Evolutionary conservation across 495 filamentous ascomycete genomes (phyloP).

Genomic region (Aspergillus diversus): DNA sequence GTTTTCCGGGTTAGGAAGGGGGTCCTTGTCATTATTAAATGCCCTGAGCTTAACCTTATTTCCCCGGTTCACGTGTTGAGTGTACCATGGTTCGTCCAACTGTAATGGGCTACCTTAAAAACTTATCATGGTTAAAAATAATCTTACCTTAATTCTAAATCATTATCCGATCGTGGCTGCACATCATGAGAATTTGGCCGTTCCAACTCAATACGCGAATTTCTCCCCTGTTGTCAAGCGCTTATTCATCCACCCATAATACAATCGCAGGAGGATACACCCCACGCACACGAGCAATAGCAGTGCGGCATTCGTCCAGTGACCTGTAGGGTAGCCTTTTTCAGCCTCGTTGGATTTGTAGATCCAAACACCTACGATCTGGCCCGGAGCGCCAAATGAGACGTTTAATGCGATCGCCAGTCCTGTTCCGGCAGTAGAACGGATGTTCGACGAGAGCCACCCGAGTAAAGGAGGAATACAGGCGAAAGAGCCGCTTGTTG

Average conservation of each 20-base stretch:
- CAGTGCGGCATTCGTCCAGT: conserved; percentile 57
- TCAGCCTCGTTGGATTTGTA: conserved; percentile 65
- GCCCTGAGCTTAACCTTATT: conserved; percentile 34
- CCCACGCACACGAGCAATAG: conserved; percentile 43
- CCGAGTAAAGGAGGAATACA: conserved; percentile 68
- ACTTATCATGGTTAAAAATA: too few species aligned
- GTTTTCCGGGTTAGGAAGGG: neutral
- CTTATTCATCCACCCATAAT: conserved; percentile 44
- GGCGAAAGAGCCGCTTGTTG: conserved; percentile 59
- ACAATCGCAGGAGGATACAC: conserved; percentile 41
- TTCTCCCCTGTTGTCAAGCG: conserved; percentile 27
- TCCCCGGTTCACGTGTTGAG: conserved; percentile 25
- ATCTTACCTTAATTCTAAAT: neutral
- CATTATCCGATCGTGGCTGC: neutral
- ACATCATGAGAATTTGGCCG: too few species aligned
- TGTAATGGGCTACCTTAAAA: conserved; percentile 6
- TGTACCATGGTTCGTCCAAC: conserved; percentile 31
- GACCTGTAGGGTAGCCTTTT: conserved; percentile 69
- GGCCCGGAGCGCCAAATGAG: conserved; percentile 65
- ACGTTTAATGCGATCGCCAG: conserved; percentile 73
- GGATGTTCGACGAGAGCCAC: conserved; percentile 70
- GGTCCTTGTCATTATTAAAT: conserved; percentile 17
- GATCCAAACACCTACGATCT: conserved; percentile 75
- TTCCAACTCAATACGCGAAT: conserved; percentile 34
- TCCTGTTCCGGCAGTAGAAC: conserved; percentile 63